Evolutionary conservation across 1,139 yeast species (phyloP), one percentile per base, ranked within the genome.

Genomic region (Diutina catenulata): DNA sequence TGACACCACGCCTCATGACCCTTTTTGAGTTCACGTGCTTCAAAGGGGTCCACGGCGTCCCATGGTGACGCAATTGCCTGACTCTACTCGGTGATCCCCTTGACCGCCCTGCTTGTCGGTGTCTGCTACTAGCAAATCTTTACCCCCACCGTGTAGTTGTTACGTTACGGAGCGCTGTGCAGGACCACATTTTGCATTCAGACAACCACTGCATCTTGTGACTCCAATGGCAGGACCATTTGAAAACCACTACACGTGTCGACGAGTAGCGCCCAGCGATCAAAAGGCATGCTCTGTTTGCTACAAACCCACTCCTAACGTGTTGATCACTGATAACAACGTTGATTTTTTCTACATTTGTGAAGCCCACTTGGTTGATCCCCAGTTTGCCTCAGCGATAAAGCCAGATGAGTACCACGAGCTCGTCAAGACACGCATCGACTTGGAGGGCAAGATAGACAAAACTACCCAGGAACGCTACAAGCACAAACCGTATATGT

Each of bases 301-400:
- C 56, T 77, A 65, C 51, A 77, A 76, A 45, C 84, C 91, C 2
- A 61, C 84, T 0, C 47, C 64, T 1, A 63, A 72, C 0, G 94
- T 82, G 2, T 57, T 82, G 27, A 66, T 79, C n/a, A 62, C 77
- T 2, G 57, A 56, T 2, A 61, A 59, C 41, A 56, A 67, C 91
- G 81, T 52, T 45, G 49, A 47, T 33, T 80, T 76, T 63, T 78
- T 83, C 52, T 81, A 80, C 51, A 64, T 74, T 1, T 83, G 94
- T 52, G 70, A 67, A 20, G 47, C 63, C n/a, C 94, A 82, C 55
- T 55, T 82, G 36, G 56, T 54, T 14, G 93, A 82, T 49, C 55
- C 64, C 1, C 63, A 68, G n/a, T 81, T 81, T 55, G 86, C 82
- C 3, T 54, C 57, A 2, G 75, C 82, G 0, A 48, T 68, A 2